A percentile compares a stretch with the other conserved stretches of the same genome.
phyloP scores from a whole-genome alignment of 495 filamentous ascomycete genomes.

The Aspergillus kassunensis region DNA sequence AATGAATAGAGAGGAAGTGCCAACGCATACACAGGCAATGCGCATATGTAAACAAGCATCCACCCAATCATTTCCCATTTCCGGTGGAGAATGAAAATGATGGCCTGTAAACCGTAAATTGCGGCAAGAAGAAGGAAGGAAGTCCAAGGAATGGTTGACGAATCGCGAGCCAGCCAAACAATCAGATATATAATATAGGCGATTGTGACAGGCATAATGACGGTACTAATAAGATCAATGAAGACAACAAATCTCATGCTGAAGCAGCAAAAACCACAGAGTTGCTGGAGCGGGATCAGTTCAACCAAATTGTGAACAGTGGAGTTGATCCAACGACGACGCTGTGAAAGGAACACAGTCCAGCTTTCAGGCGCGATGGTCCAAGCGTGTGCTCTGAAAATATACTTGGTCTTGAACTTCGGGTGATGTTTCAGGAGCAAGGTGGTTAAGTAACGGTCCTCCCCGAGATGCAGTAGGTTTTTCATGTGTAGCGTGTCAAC shows the following conservation, averaged over 20 bases:
- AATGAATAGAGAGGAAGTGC: slow-evolving; percentile 92
- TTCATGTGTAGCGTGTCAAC: slow-evolving; percentile 99
- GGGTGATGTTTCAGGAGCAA: slow-evolving; percentile 88
- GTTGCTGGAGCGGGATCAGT: slow-evolving; percentile 84
- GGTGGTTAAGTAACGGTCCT: slow-evolving; percentile 95
- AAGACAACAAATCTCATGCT: slow-evolving; percentile 99
- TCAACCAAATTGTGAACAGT: slow-evolving; percentile 98
- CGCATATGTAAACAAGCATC: slow-evolving; percentile 95
- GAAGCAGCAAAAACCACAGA: slow-evolving; percentile 99
- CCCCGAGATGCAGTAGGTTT: slow-evolving; percentile 86
- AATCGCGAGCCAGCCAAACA: slow-evolving; percentile 58
- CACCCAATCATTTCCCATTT: slow-evolving; percentile 99
- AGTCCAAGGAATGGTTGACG: slow-evolving; percentile 67
- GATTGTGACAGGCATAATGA: slow-evolving; percentile 89
- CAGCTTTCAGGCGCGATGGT: slow-evolving; percentile 94
- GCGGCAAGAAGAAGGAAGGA: slow-evolving; percentile 87
- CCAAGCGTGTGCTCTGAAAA: slow-evolving; percentile 87
- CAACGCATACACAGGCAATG: slow-evolving; percentile 88
- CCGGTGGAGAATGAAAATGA: slow-evolving; percentile 92
- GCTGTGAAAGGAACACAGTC: slow-evolving; percentile 92
- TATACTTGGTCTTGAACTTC: slow-evolving; percentile 97
- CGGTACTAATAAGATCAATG: slow-evolving; percentile 83
- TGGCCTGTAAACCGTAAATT: slow-evolving; percentile 93
- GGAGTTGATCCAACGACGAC: slow-evolving; percentile 99
- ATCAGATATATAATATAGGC: slow-evolving; percentile 90